Percentiles rank a stretch among this genome's conserved stretches.
These are phyloP conservation scores for Diplodia sapinea DNA, from an alignment of 2,329 filamentous ascomycete species.

Conservation along the genomic window DNA sequence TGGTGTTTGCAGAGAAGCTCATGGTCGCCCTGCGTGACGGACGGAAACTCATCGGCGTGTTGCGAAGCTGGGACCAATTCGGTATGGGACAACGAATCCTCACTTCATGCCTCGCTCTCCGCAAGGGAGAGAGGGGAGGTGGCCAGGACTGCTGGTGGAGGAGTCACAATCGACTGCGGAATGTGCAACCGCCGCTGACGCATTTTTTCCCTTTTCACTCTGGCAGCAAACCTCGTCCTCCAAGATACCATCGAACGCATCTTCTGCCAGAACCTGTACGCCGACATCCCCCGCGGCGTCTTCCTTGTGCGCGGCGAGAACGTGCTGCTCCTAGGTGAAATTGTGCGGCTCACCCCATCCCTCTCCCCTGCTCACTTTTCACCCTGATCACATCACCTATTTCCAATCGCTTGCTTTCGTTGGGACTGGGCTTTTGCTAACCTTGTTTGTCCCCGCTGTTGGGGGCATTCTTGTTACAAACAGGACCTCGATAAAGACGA, in stretches of 20 bases:
- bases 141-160: background rate
- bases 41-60: conserved; percentile 87
- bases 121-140: background rate
- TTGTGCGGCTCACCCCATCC: conserved; percentile 54
- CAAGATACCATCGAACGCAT: conserved; percentile 91
- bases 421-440: too few relatives aligned
- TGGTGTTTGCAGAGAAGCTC: conserved; percentile 77
- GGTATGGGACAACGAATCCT: conserved; percentile 61
- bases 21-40: conserved; percentile 91
- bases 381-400: background rate
- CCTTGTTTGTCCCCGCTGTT: background rate
- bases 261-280: conserved; percentile 76
- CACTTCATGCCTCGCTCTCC: background rate
- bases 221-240: conserved; percentile 81
- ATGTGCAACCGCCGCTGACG: background rate
- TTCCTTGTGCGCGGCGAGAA: conserved; percentile 96
- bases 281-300: conserved; percentile 83
- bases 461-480: background rate
- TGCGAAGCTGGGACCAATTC: conserved; percentile 97
- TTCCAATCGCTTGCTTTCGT: background rate
- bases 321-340: conserved; percentile 92
- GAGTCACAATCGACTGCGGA: background rate
- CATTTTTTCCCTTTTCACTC: background rate
- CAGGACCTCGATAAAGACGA: conserved; percentile 91
- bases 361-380: background rate